A percentile compares a stretch with the other conserved stretches of the same genome.
phyloP scores from a whole-genome alignment of 495 filamentous ascomycete species.

The Penicillium maclennaniae region DNA sequence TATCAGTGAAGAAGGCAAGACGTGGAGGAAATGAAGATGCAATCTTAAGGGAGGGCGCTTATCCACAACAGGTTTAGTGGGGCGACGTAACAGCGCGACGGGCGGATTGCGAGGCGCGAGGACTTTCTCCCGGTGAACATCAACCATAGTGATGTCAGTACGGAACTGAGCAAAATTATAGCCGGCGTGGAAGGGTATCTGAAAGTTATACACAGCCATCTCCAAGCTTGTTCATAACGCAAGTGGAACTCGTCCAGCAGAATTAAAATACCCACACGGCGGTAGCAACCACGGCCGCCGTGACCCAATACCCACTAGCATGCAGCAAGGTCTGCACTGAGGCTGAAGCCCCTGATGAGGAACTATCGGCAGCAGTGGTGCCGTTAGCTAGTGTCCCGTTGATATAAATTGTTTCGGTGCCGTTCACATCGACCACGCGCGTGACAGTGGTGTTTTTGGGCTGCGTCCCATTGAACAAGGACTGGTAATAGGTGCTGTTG shows the following conservation, averaged over 20 bases:
- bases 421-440: constrained; percentile 63
- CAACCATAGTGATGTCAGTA: too few relatives aligned
- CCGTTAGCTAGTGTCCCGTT: constrained; percentile 86
- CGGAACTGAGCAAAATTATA: not conserved
- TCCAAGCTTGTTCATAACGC: not conserved
- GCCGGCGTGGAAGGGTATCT: not conserved
- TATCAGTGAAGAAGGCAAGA: constrained; percentile 13
- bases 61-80: constrained; percentile 8
- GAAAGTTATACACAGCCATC: constrained; percentile 4
- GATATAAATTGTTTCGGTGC: constrained; percentile 69
- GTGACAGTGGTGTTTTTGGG: constrained; percentile 61
- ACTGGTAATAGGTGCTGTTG: constrained; percentile 52
- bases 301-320: constrained; percentile 59
- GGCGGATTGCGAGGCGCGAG: constrained; percentile 11
- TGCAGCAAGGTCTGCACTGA: constrained; percentile 35
- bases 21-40: constrained; percentile 15
- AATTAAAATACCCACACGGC: constrained; percentile 42
- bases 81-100: constrained; percentile 15
- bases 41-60: constrained; percentile 13
- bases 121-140: too few relatives aligned
- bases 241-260: not conserved
- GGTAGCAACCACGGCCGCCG: constrained; percentile 49
- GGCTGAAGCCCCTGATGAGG: constrained; percentile 27
- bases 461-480: constrained; percentile 64
- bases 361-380: constrained; percentile 59